Conservation (phyloP, 139 green algal genomes). For the Chlamydomonas asymmetrica region DNA sequence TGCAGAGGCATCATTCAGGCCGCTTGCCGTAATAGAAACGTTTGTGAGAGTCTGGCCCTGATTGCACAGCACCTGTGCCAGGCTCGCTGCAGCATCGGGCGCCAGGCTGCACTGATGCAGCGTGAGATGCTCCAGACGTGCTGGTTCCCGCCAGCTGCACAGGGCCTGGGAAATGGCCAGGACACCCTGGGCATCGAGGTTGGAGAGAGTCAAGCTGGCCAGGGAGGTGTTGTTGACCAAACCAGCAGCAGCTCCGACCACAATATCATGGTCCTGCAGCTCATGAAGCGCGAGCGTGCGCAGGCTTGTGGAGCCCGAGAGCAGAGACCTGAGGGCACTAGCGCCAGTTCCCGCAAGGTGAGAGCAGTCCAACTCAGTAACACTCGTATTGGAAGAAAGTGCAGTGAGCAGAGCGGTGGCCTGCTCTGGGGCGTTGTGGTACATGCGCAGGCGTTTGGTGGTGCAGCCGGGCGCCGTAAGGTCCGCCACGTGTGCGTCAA, state of each 20-base stretch:
- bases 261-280: neutral
- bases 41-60: too few species aligned
- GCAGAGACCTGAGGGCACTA: neutral
- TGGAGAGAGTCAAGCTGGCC: slow-evolving; percentile 3
- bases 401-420: neutral
- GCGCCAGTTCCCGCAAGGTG: slow-evolving; percentile 1
- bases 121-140: too few species aligned
- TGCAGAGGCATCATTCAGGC: too few species aligned
- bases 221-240: slow-evolving; percentile 6
- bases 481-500: neutral
- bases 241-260: neutral
- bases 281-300: slow-evolving; percentile 8
- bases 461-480: slow-evolving; percentile 5
- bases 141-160: too few species aligned
- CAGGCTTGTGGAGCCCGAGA: neutral
- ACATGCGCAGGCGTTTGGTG: slow-evolving; percentile 1
- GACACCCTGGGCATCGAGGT: slow-evolving; percentile 7
- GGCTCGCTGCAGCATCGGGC: too few species aligned
- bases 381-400: neutral
- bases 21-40: too few species aligned
- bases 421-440: slow-evolving; percentile 22
- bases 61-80: too few species aligned
- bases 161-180: neutral
- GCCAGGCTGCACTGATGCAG: too few species aligned
- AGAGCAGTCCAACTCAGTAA: slow-evolving; percentile 7